Evolutionary conservation across 192 early-diverging fungal species (phyloP).

Genomic region (Allomyces macrogynus): DNA sequence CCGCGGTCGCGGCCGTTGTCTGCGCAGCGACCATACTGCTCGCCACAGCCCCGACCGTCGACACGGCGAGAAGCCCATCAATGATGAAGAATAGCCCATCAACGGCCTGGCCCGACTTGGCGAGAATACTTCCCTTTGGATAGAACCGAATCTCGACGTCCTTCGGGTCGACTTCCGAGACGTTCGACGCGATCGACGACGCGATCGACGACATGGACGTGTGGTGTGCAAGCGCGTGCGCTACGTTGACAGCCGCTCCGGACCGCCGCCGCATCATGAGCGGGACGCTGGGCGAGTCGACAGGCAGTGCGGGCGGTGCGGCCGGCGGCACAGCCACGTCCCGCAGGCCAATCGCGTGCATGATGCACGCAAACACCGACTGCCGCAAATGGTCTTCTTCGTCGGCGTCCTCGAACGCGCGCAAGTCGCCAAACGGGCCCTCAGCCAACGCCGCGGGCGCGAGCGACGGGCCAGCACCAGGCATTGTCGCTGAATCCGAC

Average conservation of each 20-base stretch:
- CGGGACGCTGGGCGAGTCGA: neutral
- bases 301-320: neutral
- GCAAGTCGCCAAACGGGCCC: too few species aligned
- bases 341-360: slow-evolving; percentile 31
- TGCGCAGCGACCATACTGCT: slow-evolving; percentile 3
- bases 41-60: slow-evolving; percentile 21
- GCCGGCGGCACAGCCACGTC: neutral
- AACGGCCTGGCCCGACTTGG: slow-evolving; percentile 64
- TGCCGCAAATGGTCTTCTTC: slow-evolving; percentile 36
- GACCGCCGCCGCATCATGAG: neutral
- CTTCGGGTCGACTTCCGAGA: slow-evolving; percentile 12
- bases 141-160: slow-evolving; percentile 56
- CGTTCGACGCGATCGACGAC: slow-evolving; percentile 4
- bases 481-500: too few species aligned
- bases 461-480: too few species aligned
- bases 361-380: slow-evolving; percentile 38
- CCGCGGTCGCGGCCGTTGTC: slow-evolving; percentile 1
- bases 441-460: too few species aligned
- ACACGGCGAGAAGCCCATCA: slow-evolving; percentile 66
- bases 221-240: neutral
- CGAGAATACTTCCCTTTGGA: slow-evolving; percentile 46
- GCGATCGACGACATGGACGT: slow-evolving; percentile 1
- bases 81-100: slow-evolving; percentile 80
- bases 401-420: slow-evolving; percentile 14
- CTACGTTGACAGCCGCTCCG: neutral